These are phyloP conservation scores for Diaporthe sp. DNA, from an alignment of 2,329 filamentous ascomycete genomes.

Conservation along the genomic window DNA sequence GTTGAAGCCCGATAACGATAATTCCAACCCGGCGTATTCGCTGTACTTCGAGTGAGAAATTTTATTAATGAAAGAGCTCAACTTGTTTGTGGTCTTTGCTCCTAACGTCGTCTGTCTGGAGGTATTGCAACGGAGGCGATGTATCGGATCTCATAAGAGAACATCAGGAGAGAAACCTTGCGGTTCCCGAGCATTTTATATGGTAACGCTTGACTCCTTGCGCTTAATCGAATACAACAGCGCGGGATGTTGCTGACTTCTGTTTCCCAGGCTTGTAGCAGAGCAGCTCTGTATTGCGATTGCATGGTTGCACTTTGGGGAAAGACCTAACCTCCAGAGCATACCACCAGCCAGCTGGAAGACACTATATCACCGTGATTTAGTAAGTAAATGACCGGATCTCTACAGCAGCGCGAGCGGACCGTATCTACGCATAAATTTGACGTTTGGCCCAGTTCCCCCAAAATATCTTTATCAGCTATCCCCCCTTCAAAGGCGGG, in stretches of 20 bases:
- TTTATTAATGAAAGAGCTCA: neutral
- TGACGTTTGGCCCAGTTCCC: neutral
- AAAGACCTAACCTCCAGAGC: neutral
- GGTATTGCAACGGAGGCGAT: slow-evolving; percentile 11
- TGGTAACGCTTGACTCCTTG: neutral
- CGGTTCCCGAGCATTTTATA: slow-evolving; percentile 21
- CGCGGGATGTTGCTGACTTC: neutral
- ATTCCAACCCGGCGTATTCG: neutral
- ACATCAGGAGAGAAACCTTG: neutral
- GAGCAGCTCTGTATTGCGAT: slow-evolving; percentile 24
- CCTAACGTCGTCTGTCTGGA: neutral
- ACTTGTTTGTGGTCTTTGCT: neutral
- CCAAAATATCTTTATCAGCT: slow-evolving; percentile 11
- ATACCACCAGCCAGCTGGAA: neutral
- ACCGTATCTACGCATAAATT: neutral
- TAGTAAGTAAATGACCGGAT: neutral
- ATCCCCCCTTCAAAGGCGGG: neutral
- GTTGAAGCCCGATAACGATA: neutral
- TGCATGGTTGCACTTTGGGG: slow-evolving; percentile 15
- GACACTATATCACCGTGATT: neutral
- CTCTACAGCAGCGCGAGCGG: too few relatives aligned
- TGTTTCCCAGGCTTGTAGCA: neutral
- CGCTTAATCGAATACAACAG: neutral
- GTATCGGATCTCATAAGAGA: neutral
- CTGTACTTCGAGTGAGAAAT: slow-evolving; percentile 20